Evolutionary conservation across 805 yeast genomes (phyloP).

Genomic region (Wickerhamiella azymoides): DNA sequence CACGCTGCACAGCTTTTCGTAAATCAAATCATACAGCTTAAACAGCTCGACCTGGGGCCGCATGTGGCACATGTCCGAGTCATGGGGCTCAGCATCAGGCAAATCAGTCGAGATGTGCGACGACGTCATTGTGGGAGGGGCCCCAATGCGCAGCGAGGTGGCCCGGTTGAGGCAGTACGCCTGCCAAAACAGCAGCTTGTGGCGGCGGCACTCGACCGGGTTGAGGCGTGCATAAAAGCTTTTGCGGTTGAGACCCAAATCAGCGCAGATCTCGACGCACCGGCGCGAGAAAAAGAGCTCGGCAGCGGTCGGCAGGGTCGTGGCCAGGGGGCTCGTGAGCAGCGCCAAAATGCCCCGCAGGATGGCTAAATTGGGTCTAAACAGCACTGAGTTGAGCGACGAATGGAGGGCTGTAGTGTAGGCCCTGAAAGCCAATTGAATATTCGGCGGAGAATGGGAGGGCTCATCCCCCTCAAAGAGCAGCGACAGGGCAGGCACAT

Average conservation of each 20-base stretch:
- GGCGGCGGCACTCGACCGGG: constrained; percentile 26
- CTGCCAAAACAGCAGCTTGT: constrained; percentile 35
- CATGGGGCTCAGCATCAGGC: constrained; percentile 5
- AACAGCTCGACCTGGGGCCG: constrained; percentile 7
- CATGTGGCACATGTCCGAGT: constrained; percentile 5
- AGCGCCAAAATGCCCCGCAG: constrained; percentile 25
- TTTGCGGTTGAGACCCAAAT: constrained; percentile 41
- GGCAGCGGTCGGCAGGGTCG: neutral
- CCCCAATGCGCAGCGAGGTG: constrained; percentile 33
- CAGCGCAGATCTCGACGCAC: constrained; percentile 39
- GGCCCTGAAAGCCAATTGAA: neutral
- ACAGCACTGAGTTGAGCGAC: constrained; percentile 37
- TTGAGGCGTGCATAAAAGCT: constrained; percentile 31
- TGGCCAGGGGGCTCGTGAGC: neutral
- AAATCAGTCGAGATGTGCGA: constrained; percentile 12
- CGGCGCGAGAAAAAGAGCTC: constrained; percentile 2
- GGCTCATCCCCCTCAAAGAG: neutral
- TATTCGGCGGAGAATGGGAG: neutral
- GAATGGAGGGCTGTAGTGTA: constrained; percentile 22
- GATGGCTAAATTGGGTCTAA: constrained; percentile 36
- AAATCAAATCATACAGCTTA: constrained; percentile 11
- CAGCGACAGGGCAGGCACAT: neutral
- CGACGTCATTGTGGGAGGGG: constrained; percentile 31
- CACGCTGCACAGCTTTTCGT: constrained; percentile 12
- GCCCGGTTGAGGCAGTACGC: constrained; percentile 37